phyloP scores from a whole-genome alignment of 768 basidiomycete species.

The Agaricus blazei region DNA sequence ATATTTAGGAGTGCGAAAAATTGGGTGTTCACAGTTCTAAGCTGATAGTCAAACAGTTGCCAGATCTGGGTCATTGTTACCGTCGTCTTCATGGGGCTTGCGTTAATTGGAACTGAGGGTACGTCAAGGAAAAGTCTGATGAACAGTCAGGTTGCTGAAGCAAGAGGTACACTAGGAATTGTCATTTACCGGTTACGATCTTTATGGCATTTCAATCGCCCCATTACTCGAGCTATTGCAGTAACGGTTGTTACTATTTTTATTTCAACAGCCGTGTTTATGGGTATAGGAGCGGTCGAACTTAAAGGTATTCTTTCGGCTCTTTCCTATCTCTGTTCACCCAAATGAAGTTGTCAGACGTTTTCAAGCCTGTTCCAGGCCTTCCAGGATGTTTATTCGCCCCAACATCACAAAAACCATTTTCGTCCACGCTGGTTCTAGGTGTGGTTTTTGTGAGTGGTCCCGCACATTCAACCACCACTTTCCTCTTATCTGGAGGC shows the following conservation, averaged over 20 bases:
- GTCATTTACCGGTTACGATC: background rate
- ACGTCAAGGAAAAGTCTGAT: background rate
- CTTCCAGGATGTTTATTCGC: background rate
- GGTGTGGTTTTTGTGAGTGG: background rate
- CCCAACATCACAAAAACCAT: background rate
- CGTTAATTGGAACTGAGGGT: constrained; percentile 1
- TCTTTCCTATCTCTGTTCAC: background rate
- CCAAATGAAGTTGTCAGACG: background rate
- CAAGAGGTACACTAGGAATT: background rate
- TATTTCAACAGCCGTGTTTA: background rate
- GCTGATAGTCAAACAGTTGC: background rate
- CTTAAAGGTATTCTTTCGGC: background rate
- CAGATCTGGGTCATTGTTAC: background rate
- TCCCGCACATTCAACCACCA: background rate
- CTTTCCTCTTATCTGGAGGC: background rate
- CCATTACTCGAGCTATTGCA: background rate
- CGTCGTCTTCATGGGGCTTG: background rate
- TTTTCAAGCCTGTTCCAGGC: no score
- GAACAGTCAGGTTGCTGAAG: background rate
- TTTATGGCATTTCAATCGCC: background rate
- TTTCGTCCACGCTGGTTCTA: background rate
- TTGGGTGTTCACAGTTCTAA: no score
- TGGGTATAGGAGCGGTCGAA: background rate
- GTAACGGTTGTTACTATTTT: background rate
- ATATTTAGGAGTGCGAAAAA: background rate